Base-by-base conservation (phyloP, 805 yeast genomes). In the Lipomyces sp. region DNA sequence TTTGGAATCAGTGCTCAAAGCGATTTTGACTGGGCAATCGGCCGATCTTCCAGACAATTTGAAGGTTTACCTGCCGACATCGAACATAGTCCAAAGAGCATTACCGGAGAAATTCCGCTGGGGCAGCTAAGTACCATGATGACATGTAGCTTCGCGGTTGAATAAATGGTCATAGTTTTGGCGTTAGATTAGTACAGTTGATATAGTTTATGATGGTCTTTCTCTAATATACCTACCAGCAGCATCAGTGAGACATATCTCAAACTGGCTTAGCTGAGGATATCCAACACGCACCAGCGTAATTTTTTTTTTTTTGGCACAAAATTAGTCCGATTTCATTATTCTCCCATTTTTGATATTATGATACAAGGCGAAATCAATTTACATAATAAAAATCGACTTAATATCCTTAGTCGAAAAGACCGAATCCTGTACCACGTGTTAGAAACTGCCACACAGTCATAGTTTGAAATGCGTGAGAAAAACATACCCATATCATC, bases 361-460 rank as follows among this genome's bases (percentile, higher is more conserved):
- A 55, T 55, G 29, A 33, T 55, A 33, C 37, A 33, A 15, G 24
- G 54, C 24, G 29, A 24, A 32, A 29, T 29, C 5, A 13, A 32
- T 48, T 48, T 29, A 29, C 24, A 24, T n/a, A 24, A 60, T 34
- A 11, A 32, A 35, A 35, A 48, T 11, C 37, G 18, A 32, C 53
- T 60, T 48, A 51, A 53, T 35, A 18, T 7, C n/a, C 50, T 66
- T 94, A 94, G 87, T 92, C 99, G 88, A 94, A 94, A 82, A 94
- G 86, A 86, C 97, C 98, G 92, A 93, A 90, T 76, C 98, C 54
- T 51, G 34, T 10, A 51, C 4, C 11, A 4, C 10, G 10, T 5
- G 32, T 51, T 51, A 51, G 54, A 15, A 18, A 51, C 6, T 30
- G 0, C 35, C 29, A 15, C 10, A 15, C 8, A 24, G 24, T 24